Conservation (phyloP, 192 early-diverging fungal species). For the Umbelopsis sp. region DNA sequence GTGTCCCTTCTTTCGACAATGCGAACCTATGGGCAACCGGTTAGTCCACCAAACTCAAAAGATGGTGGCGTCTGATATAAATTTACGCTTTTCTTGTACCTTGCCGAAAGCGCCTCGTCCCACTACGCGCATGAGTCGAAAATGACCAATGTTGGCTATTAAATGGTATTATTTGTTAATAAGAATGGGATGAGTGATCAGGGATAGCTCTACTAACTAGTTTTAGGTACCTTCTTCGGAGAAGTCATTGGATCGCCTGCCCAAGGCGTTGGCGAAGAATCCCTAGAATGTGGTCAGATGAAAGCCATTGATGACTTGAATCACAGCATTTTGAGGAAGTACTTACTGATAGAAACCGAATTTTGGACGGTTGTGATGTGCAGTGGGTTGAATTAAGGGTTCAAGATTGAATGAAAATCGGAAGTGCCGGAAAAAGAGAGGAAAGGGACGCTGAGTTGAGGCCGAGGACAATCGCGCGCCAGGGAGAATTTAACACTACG, state of each 20-base stretch:
- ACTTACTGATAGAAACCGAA: slow-evolving; percentile 13
- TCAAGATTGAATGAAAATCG: background rate
- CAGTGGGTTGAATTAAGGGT: background rate
- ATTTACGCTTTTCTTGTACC: slow-evolving; percentile 44
- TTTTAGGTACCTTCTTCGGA: slow-evolving; percentile 51
- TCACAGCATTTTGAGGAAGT: background rate
- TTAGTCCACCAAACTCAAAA: background rate
- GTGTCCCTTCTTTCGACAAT: slow-evolving; percentile 77
- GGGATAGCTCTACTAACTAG: background rate
- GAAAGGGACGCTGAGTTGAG: slow-evolving; percentile 1
- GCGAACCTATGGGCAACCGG: slow-evolving; percentile 58
- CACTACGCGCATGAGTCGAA: slow-evolving; percentile 77
- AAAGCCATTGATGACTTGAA: background rate
- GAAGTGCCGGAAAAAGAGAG: background rate
- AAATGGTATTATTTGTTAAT: background rate
- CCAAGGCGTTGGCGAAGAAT: background rate
- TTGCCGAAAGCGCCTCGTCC: slow-evolving; percentile 90
- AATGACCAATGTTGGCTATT: slow-evolving; percentile 77
- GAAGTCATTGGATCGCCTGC: slow-evolving; percentile 49
- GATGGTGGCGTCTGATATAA: background rate
- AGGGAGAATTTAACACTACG: background rate
- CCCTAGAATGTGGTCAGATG: background rate
- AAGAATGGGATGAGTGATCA: background rate
- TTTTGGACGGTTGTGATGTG: background rate
- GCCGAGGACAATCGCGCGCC: slow-evolving; percentile 11